Conservation (phyloP, 495 filamentous ascomycete genomes). For the Neurospora sp. region DNA sequence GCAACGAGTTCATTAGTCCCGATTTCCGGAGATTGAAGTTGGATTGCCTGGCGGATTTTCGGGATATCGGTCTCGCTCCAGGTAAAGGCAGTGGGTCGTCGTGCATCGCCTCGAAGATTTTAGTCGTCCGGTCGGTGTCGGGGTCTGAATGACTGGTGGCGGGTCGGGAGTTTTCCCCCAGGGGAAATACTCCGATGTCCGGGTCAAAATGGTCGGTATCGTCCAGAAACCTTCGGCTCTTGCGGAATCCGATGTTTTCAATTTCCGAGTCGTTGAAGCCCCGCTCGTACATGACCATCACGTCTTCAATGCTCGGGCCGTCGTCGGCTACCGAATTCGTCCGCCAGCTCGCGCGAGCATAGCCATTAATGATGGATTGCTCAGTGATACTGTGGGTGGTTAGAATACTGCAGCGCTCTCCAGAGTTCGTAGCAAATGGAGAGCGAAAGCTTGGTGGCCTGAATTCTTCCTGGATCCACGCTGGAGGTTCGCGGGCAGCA, state of each 20-base stretch:
- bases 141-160: conserved; percentile 21
- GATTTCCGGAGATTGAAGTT: conserved; percentile 27
- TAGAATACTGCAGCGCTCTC: conserved; percentile 66
- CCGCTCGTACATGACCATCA: conserved; percentile 85
- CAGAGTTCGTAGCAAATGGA: conserved; percentile 1
- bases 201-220: conserved; percentile 25
- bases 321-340: conserved; percentile 50
- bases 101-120: conserved; percentile 35
- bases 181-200: conserved; percentile 7
- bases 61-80: conserved; percentile 11
- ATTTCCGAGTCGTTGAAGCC: conserved; percentile 57
- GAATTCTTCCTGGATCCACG: not conserved
- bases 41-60: conserved; percentile 26
- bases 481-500: not conserved
- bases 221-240: conserved; percentile 20
- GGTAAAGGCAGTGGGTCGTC: conserved; percentile 24
- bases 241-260: conserved; percentile 21
- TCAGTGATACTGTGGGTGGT: conserved; percentile 65
- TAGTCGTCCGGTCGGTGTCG: conserved; percentile 13
- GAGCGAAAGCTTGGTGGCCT: not conserved
- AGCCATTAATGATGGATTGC: conserved; percentile 37
- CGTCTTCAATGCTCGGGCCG: conserved; percentile 80
- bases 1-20: conserved; percentile 21
- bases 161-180: conserved; percentile 15
- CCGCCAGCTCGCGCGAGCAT: conserved; percentile 38